Evolutionary conservation across 495 filamentous ascomycete genomes (phyloP).

Genomic region (Neurospora intermedia): DNA sequence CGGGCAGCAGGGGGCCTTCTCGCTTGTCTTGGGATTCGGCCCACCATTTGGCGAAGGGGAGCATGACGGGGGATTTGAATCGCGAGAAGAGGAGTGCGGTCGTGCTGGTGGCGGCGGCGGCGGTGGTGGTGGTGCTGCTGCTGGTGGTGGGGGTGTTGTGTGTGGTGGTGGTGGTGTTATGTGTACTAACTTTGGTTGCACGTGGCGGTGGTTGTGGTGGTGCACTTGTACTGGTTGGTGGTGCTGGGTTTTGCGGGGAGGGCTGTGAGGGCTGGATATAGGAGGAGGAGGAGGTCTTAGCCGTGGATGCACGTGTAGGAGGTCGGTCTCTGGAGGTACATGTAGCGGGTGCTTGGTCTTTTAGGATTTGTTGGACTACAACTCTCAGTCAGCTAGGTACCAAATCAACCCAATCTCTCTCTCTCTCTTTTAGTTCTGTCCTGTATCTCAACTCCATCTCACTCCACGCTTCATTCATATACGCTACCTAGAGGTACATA

Average conservation of each 20-base stretch:
- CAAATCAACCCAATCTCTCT: neutral
- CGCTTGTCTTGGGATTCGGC: neutral
- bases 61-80: neutral
- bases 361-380: neutral
- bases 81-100: neutral
- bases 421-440: neutral
- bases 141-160: neutral
- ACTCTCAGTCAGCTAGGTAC: neutral
- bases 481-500: neutral
- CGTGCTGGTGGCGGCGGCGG: too few relatives aligned
- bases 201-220: too few relatives aligned
- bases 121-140: too few relatives aligned
- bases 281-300: neutral
- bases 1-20: neutral
- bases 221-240: neutral
- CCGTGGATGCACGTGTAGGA: neutral
- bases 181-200: too few relatives aligned
- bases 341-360: neutral
- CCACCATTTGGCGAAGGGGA: neutral
- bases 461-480: too few relatives aligned
- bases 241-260: neutral
- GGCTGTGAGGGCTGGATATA: too few relatives aligned
- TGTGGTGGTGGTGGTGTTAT: neutral
- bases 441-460: neutral
- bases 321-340: neutral